Base-by-base conservation (phyloP, 768 basidiomycete genomes). In the Rubroboletus satanas region DNA sequence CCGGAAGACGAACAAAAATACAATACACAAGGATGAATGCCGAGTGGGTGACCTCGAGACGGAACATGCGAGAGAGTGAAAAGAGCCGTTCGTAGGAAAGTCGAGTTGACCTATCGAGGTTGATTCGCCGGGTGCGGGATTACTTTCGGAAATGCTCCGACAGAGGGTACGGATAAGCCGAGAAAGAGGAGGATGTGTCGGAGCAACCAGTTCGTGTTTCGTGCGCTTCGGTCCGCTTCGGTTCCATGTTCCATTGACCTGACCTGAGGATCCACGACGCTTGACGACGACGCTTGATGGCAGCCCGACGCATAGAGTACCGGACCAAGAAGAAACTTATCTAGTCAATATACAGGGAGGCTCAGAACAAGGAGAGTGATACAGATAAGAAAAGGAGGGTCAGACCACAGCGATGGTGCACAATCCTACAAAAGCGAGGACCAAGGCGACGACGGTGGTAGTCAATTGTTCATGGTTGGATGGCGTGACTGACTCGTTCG, bases 211-310 rank as follows among this genome's bases (percentile, higher is more conserved):
- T 54, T 44, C 38, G 50, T 5, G 49, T 57, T 8, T 60, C 52
- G 36, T 60, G 47, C 23, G 47, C 23, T 2, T 56, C 32, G 0
- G 43, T 28, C n/a, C 50, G 54, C 18, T 65, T 65, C 23, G 57
- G 32, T 54, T 62, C 61, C 41, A 35, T 52, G 38, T 60, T 62
- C 63, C 64, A 65, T 21, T 57, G 63, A 4, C 57, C 54, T 0
- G 63, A 56, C 42, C 49, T 41, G 51, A 65, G 57, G 49, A 64
- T 65, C 63, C 63, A 65, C n/a, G 60, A 65, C 8, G 58, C 61
- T 54, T 66, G 64, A 54, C 64, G 61, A 44, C 63, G 63, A 28
- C 61, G 55, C 39, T 66, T 62, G 51, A 62, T 29, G 17, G 56
- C 61, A 17, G 56, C 49, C 5, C 55, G 55, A 47, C 47, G 61